Evolutionary conservation across 345 rosid genomes (phyloP).

Genomic region (Viola odorata): DNA sequence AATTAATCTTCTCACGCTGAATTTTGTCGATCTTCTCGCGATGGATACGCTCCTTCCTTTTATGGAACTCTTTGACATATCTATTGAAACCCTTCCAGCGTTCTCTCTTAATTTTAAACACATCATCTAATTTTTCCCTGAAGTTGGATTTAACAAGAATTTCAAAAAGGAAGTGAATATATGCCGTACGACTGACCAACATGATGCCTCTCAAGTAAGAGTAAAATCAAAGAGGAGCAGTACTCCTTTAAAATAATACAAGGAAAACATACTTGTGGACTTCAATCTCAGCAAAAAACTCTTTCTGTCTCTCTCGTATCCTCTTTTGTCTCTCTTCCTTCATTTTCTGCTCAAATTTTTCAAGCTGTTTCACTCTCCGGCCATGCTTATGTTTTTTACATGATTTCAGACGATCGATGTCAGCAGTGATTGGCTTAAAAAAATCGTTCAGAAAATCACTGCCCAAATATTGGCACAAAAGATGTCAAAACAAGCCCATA

Average conservation of each 20-base stretch:
- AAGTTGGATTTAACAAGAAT: constrained; percentile 25
- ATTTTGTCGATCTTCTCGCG: constrained; percentile 94
- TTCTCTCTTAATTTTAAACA: constrained; percentile 71
- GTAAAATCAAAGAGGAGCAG: neutral
- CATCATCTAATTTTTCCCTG: constrained; percentile 87
- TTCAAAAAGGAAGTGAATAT: constrained; percentile 9
- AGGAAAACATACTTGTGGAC: constrained; percentile 60
- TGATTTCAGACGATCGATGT: constrained; percentile 65
- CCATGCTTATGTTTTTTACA: constrained; percentile 88
- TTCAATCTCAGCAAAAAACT: constrained; percentile 87
- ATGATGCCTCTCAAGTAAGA: neutral
- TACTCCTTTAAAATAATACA: neutral
- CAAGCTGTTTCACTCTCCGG: constrained; percentile 81
- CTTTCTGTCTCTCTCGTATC: constrained; percentile 94
- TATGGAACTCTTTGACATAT: constrained; percentile 86
- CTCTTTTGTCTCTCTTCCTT: constrained; percentile 94
- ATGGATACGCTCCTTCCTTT: constrained; percentile 80
- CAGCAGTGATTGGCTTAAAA: constrained; percentile 67
- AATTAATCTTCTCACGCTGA: constrained; percentile 90
- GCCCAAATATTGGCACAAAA: constrained; percentile 22
- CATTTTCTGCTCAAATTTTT: constrained; percentile 79
- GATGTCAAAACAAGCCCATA: constrained; percentile 11
- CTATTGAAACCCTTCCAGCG: constrained; percentile 85
- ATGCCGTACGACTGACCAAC: neutral
- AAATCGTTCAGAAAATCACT: constrained; percentile 74